Base-by-base conservation (phyloP, 352 stramenopile species). In the Phytopythium litorale region DNA sequence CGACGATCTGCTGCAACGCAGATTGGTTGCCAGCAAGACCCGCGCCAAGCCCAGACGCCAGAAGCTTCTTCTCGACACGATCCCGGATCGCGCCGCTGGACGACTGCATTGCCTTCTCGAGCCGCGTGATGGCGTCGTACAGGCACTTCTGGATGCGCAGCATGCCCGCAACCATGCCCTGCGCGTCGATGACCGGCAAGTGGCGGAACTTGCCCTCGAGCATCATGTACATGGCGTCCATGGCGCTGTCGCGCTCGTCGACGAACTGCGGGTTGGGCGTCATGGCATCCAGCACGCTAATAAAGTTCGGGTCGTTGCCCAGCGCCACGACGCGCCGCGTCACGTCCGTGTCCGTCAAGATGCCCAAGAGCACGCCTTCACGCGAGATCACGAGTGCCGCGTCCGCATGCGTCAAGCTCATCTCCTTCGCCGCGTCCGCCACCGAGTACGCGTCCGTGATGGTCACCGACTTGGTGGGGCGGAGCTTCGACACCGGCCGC, bases 111-210 rank as follows among this genome's bases (percentile, higher is more conserved):
- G 87, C 87, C 63, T 93, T 98, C 66, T 99, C 97, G 7, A 99
- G 83, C 48, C 97, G 97, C 19, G 82, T 93, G 67, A 99, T 99
- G 3, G 97, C 97, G 70, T 99, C 97, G 81, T 99, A 98, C 62
- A 99, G 69, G 64, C 97, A 99, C 71, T 99, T 99, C 40, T 98
- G 96, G 68, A 99, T 99, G 54, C 98, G 96, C 38, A 99, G 81
- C 77, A 99, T 91, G 42, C 97, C 97, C 11, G 96, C 89, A 11
- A 99, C 94, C 67, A 91, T 93, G 12, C 87, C 84, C 30, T 90
- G 81, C 30, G 79, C 72, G 60, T 96, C 87, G 1, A 98, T 90
- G 1, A 99, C 97, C 16, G 97, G 97, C 48, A 99, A 73, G 67
- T 99, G 97, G 38, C 95, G 93, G 72, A 99, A 99, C 40, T 90